Evolutionary conservation across 1,284 basidiomycete species (phyloP).

Genomic region (Dichomitus squalens): DNA sequence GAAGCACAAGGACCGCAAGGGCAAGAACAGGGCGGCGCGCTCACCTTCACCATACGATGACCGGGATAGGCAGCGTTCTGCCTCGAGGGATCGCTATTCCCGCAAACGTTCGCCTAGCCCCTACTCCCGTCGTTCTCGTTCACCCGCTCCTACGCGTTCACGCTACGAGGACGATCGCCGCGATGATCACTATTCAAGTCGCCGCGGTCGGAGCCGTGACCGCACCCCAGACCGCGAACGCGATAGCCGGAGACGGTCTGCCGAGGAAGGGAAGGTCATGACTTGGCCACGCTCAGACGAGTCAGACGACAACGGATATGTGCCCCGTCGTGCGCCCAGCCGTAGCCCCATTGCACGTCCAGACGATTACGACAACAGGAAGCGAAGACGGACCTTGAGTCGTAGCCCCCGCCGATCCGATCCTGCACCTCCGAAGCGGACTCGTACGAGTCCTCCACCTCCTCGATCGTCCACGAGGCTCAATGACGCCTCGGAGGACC

Average conservation of each 20-base stretch:
- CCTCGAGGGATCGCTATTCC: constrained; percentile 38
- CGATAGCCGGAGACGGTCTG: constrained; percentile 12
- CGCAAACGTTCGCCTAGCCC: constrained; percentile 43
- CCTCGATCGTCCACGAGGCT: constrained; percentile 29
- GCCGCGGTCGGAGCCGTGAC: constrained; percentile 32
- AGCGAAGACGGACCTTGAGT: constrained; percentile 52
- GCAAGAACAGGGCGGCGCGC: constrained; percentile 35
- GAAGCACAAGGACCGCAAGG: constrained; percentile 45
- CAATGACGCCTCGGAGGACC: constrained; percentile 49
- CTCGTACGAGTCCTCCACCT: constrained; percentile 42
- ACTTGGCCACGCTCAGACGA: constrained; percentile 49
- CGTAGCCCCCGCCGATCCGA: constrained; percentile 33
- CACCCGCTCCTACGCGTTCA: constrained; percentile 34
- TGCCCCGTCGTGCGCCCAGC: constrained; percentile 22
- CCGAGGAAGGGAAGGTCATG: constrained; percentile 26
- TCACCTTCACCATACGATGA: constrained; percentile 40
- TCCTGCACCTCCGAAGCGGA: constrained; percentile 38
- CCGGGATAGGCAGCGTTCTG: constrained; percentile 37
- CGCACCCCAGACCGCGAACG: constrained; percentile 32
- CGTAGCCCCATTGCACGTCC: constrained; percentile 27
- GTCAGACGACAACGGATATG: constrained; percentile 43
- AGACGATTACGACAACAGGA: constrained; percentile 33
- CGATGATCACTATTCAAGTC: constrained; percentile 23
- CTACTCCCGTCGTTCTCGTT: constrained; percentile 40
- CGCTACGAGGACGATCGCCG: constrained; percentile 34